A percentile compares a stretch with the other conserved stretches of the same genome.
phyloP scores from a whole-genome alignment of 1,284 basidiomycete species.

The Phlebopus sp. region DNA sequence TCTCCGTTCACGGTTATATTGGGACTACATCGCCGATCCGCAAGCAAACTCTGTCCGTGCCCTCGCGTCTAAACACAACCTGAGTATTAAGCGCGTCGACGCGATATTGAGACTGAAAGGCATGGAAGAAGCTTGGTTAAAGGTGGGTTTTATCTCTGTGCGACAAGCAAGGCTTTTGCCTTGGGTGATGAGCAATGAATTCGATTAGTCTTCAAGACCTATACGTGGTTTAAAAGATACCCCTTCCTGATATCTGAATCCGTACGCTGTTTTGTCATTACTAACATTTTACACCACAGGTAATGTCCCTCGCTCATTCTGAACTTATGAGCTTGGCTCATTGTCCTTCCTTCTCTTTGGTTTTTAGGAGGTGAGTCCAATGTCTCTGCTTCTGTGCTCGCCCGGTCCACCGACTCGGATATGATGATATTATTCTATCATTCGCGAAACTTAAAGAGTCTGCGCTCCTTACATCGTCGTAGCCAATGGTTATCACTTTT shows the following conservation, averaged over 20 bases:
- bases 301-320: slow-evolving; percentile 12
- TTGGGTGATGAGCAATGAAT: slow-evolving; percentile 54
- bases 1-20: slow-evolving; percentile 53
- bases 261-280: slow-evolving; percentile 16
- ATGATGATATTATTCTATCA: slow-evolving; percentile 56
- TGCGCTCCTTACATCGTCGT: slow-evolving; percentile 57
- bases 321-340: slow-evolving; percentile 15
- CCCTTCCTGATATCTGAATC: slow-evolving; percentile 37
- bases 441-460: slow-evolving; percentile 63
- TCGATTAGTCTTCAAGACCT: slow-evolving; percentile 89
- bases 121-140: slow-evolving; percentile 63
- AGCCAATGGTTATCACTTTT: slow-evolving; percentile 51
- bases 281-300: slow-evolving; percentile 21
- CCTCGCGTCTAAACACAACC: slow-evolving; percentile 56
- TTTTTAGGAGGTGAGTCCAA: slow-evolving; percentile 51
- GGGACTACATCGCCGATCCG: slow-evolving; percentile 56
- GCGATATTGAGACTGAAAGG: slow-evolving; percentile 80
- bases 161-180: slow-evolving; percentile 7
- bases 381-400: slow-evolving; percentile 5
- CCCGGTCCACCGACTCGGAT: slow-evolving; percentile 9
- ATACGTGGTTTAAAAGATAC: slow-evolving; percentile 57
- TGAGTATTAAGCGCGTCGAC: slow-evolving; percentile 74
- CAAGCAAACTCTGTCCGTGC: slow-evolving; percentile 53
- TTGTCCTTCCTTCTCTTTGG: slow-evolving; percentile 5
- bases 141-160: slow-evolving; percentile 49